Conservation (phyloP, 352 stramenopile species). For the Blastocystis sp. region DNA sequence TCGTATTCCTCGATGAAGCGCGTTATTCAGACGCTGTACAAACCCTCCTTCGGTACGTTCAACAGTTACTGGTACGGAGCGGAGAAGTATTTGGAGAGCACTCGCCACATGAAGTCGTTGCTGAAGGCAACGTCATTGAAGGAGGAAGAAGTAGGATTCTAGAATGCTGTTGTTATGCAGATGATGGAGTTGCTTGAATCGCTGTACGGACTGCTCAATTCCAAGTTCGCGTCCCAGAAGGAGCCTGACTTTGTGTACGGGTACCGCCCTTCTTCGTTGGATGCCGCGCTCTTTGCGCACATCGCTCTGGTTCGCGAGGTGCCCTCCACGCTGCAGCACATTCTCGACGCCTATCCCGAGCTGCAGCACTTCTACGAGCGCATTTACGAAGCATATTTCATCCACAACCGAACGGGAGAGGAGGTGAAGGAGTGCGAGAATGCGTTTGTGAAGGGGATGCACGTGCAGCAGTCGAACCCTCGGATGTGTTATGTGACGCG, state of each 20-base stretch:
- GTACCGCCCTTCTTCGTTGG: constrained; percentile 31
- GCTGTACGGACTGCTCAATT: constrained; percentile 26
- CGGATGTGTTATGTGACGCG: constrained; percentile 33
- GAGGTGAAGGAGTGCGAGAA: neutral
- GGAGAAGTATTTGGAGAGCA: neutral
- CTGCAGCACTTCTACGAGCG: constrained; percentile 25
- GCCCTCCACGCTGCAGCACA: constrained; percentile 19
- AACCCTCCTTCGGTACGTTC: neutral
- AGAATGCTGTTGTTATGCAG: neutral
- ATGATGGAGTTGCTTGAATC: constrained; percentile 9
- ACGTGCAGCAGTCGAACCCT: constrained; percentile 17
- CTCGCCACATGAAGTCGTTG: neutral
- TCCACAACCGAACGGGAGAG: neutral
- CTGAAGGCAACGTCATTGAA: neutral
- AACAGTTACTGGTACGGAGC: neutral
- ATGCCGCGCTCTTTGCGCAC: constrained; percentile 47
- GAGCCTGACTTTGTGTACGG: constrained; percentile 37
- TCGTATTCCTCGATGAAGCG: neutral
- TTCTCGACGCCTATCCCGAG: neutral
- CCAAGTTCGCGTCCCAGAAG: neutral
- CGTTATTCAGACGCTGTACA: constrained; percentile 4
- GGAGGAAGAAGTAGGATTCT: constrained; percentile 14
- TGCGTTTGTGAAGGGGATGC: neutral
- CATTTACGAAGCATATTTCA: constrained; percentile 6
- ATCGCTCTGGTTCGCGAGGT: constrained; percentile 16